Conservation (phyloP, 2,329 filamentous ascomycete genomes). For the Scedosporium aurantiacum region DNA sequence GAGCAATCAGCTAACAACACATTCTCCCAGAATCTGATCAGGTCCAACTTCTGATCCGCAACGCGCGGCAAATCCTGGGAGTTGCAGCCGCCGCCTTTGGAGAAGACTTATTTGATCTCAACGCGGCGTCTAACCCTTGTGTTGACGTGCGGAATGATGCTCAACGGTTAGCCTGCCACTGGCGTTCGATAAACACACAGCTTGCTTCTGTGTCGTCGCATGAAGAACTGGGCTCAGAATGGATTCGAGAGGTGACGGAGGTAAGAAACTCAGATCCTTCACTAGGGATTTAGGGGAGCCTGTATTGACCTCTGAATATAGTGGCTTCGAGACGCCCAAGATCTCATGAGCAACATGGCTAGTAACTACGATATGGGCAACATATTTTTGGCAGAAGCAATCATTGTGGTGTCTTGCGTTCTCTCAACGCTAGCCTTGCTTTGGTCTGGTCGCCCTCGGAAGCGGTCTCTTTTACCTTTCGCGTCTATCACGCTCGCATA, state of each 20-base stretch:
- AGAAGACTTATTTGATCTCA: conserved; percentile 19
- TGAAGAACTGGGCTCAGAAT: background rate
- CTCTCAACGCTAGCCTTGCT: conserved; percentile 25
- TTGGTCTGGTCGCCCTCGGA: conserved; percentile 8
- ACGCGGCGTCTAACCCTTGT: conserved; percentile 1
- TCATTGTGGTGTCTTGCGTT: conserved; percentile 24
- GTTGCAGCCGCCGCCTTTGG: conserved; percentile 67
- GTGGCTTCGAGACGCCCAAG: conserved; percentile 65
- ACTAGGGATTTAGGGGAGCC: background rate
- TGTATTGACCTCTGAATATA: background rate
- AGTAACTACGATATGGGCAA: conserved; percentile 77
- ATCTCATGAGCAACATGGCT: conserved; percentile 75
- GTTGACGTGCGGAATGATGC: conserved; percentile 21
- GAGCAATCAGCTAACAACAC: background rate
- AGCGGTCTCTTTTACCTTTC: conserved; percentile 28
- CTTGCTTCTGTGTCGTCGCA: background rate
- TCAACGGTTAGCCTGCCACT: conserved; percentile 57
- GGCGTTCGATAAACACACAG: conserved; percentile 30
- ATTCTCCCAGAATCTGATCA: conserved; percentile 35
- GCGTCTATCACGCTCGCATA: conserved; percentile 50
- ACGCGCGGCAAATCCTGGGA: conserved; percentile 68
- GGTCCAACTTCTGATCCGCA: conserved; percentile 60
- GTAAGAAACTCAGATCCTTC: background rate
- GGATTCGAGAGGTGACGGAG: background rate
- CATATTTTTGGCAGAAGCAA: conserved; percentile 36